A percentile compares a stretch with the other conserved stretches of the same genome.
Conservation (phyloP, 2,329 filamentous ascomycete species). For the Aspergillus vadensis region DNA sequence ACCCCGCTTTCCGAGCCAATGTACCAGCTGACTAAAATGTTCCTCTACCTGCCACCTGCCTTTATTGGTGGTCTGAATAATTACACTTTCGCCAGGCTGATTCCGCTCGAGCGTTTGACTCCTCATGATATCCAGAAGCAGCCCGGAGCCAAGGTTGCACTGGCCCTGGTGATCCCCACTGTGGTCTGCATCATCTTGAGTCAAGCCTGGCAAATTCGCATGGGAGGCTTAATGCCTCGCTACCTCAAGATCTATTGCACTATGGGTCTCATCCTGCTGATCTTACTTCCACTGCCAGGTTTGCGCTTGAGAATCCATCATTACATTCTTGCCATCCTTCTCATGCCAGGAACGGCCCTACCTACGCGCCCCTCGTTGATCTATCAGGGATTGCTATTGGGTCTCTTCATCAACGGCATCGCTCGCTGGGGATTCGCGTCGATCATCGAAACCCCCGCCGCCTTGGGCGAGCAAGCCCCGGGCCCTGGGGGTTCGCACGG, state of each 20-base stretch:
- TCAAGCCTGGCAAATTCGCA: conserved; percentile 83
- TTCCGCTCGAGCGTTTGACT: conserved; percentile 90
- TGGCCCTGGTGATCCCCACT: conserved; percentile 74
- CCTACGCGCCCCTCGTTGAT: conserved; percentile 82
- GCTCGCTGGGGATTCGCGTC: conserved; percentile 92
- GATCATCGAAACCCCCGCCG: conserved; percentile 77
- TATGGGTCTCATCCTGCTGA: conserved; percentile 66
- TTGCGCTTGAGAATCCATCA: conserved; percentile 89
- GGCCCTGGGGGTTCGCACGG: conserved; percentile 47
- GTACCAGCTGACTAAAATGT: conserved; percentile 79
- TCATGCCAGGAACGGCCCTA: conserved; percentile 84
- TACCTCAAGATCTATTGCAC: conserved; percentile 78
- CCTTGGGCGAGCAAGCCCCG: conserved; percentile 58
- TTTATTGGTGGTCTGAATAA: conserved; percentile 94
- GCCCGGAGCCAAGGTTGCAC: conserved; percentile 80
- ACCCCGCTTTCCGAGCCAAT: conserved; percentile 62
- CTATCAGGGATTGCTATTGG: conserved; percentile 86
- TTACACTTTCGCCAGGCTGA: conserved; percentile 84
- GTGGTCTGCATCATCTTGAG: conserved; percentile 68
- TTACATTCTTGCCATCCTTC: conserved; percentile 83
- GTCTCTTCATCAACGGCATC: conserved; percentile 90
- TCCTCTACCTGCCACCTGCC: conserved; percentile 85
- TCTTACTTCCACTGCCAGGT: conserved; percentile 71
- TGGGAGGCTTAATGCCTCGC: conserved; percentile 76
- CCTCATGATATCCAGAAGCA: conserved; percentile 85